Conservation (phyloP, 345 rosid species). For the Pugionium cornutum region DNA sequence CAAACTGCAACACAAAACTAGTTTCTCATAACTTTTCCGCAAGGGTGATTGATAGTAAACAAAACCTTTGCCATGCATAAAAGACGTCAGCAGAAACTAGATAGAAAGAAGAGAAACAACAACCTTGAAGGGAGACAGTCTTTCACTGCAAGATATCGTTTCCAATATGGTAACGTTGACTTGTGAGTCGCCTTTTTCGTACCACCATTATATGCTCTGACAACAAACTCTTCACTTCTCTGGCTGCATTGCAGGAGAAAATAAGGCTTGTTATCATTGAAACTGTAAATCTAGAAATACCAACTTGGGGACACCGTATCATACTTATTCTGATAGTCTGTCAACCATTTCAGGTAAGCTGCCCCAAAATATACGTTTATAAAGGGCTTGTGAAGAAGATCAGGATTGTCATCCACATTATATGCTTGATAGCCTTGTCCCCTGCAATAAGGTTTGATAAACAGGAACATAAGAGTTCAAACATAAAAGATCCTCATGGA, state of each 20-base stretch:
- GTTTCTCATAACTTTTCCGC: not conserved
- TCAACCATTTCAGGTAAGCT: conserved; percentile 83
- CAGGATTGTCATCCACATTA: conserved; percentile 56
- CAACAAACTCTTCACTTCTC: conserved; percentile 86
- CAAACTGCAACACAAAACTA: not conserved
- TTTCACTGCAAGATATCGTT: conserved; percentile 72
- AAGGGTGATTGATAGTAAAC: no score
- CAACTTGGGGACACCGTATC: conserved; percentile 21
- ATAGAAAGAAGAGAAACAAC: conserved; percentile 26
- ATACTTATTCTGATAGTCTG: conserved; percentile 68
- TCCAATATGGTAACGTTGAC: conserved; percentile 87
- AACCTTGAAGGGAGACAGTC: conserved; percentile 77
- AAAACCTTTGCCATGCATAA: conserved; percentile 5
- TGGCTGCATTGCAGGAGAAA: conserved; percentile 48
- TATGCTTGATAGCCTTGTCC: conserved; percentile 64
- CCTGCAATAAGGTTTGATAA: conserved; percentile 46
- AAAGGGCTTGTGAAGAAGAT: conserved; percentile 76
- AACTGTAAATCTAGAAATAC: conserved; percentile 9
- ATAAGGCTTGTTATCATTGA: not conserved
- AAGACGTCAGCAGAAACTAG: conserved; percentile 13
- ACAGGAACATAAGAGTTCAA: conserved; percentile 20
- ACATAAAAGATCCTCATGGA: not conserved
- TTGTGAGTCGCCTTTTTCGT: conserved; percentile 79
- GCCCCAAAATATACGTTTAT: conserved; percentile 82
- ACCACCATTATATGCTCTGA: conserved; percentile 83